These are phyloP conservation scores for Fragaria vesca DNA, from an alignment of 306 rosid genomes.

Conservation along the genomic window DNA sequence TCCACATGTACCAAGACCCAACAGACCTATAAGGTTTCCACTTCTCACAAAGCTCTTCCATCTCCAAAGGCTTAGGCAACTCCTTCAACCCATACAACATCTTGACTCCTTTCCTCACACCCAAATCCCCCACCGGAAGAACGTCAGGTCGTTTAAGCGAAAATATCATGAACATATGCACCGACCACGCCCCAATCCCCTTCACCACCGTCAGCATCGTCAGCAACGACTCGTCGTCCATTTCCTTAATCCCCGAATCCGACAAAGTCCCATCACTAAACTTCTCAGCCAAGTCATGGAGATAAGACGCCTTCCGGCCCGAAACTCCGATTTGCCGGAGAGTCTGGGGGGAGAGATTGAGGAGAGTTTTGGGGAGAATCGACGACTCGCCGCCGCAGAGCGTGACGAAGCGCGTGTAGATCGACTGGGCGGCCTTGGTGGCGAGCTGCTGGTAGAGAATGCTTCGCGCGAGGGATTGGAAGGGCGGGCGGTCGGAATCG, in stretches of 20 bases:
- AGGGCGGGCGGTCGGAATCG: slow-evolving; percentile 42
- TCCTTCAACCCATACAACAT: slow-evolving; percentile 57
- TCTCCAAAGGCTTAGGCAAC: slow-evolving; percentile 56
- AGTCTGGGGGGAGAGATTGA: slow-evolving; percentile 39
- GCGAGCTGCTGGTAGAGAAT: slow-evolving; percentile 80
- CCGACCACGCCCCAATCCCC: slow-evolving; percentile 88
- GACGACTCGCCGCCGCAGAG: slow-evolving; percentile 58
- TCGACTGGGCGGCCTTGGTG: slow-evolving; percentile 53
- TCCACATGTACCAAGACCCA: slow-evolving; percentile 86
- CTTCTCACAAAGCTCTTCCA: slow-evolving; percentile 62
- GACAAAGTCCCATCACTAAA: slow-evolving; percentile 49
- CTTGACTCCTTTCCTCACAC: slow-evolving; percentile 72
- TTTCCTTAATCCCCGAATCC: slow-evolving; percentile 51
- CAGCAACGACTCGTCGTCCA: slow-evolving; percentile 61
- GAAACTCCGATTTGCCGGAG: slow-evolving; percentile 66
- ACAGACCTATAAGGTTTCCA: slow-evolving; percentile 83
- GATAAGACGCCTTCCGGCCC: slow-evolving; percentile 64
- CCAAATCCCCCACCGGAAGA: slow-evolving; percentile 73
- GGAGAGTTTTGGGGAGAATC: slow-evolving; percentile 44
- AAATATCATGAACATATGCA: slow-evolving; percentile 86
- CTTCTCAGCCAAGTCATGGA: slow-evolving; percentile 60
- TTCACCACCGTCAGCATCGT: slow-evolving; percentile 52
- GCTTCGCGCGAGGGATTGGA: slow-evolving; percentile 53
- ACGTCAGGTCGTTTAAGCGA: slow-evolving; percentile 70
- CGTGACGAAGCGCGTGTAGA: slow-evolving; percentile 55